These are phyloP conservation scores for Sordariomycetes sp. DNA, from an alignment of 2,329 filamentous ascomycete genomes.

Conservation along the genomic window DNA sequence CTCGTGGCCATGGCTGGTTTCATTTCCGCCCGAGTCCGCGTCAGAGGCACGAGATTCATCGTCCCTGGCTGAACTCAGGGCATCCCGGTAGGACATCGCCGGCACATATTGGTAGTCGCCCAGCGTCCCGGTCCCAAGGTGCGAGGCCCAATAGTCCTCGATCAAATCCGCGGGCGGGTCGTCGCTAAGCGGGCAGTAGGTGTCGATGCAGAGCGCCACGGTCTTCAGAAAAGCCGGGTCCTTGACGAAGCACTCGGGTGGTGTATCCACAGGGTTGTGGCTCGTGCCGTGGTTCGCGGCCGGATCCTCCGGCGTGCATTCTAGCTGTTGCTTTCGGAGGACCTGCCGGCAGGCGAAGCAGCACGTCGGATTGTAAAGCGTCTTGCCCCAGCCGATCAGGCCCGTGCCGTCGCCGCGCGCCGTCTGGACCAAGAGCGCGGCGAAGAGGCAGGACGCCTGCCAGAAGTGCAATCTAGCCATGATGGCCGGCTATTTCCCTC, in stretches of 20 bases:
- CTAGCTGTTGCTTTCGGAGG: slow-evolving; percentile 14
- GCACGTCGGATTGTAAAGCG: slow-evolving; percentile 11
- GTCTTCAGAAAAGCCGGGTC: slow-evolving; percentile 19
- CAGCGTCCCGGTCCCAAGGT: slow-evolving; percentile 16
- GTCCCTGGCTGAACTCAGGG: slow-evolving; percentile 11
- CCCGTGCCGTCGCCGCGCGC: slow-evolving; percentile 4
- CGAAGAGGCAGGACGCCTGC: not conserved
- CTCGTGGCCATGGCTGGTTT: slow-evolving; percentile 1
- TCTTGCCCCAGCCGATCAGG: slow-evolving; percentile 9
- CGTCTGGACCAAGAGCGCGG: not conserved
- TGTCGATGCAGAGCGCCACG: slow-evolving; percentile 22
- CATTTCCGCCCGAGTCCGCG: not conserved
- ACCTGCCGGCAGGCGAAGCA: slow-evolving; percentile 22
- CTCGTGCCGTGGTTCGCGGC: slow-evolving; percentile 13
- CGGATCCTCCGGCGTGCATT: slow-evolving; percentile 16
- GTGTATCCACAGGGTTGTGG: slow-evolving; percentile 12
- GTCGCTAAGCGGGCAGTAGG: slow-evolving; percentile 15
- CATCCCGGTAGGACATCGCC: slow-evolving; percentile 16
- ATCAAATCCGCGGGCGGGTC: slow-evolving; percentile 9
- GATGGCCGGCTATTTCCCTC: no score
- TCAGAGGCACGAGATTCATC: slow-evolving; percentile 10
- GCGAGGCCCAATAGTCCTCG: slow-evolving; percentile 17
- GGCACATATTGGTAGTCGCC: slow-evolving; percentile 12
- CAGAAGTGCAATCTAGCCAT: no score
- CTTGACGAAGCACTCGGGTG: slow-evolving; percentile 16